Base-by-base conservation (phyloP, 768 basidiomycete species). In the Termitomyces sp. region DNA sequence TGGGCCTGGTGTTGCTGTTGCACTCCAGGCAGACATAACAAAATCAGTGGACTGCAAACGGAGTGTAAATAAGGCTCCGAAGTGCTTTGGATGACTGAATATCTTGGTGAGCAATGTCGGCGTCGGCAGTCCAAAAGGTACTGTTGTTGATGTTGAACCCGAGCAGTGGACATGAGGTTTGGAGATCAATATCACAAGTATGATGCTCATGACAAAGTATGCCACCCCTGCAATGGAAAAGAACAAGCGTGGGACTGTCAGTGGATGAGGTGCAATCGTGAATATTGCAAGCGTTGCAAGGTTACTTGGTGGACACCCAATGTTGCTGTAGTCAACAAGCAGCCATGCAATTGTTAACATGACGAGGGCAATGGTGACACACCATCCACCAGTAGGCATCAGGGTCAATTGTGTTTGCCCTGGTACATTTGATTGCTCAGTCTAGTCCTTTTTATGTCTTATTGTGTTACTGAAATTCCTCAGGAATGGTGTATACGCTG, bases 101-200 rank as follows among this genome's bases (percentile, higher is more conserved):
- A 76, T 79, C 37, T 66, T 79, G 42, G 68, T 78, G 10, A 79
- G 77, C 54, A 77, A 73, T 49, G 77, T 79, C 13, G 76, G 77
- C 7, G 68, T 79, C 13, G 70, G 67, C 16, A 76, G 77, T 1
- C 74, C 75, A 0, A 62, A 53, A 14, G 76, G 76, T 9, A 74
- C 74, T 0, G 74, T 74, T 14, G 71, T 77, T 2, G 73, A 76
- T 40, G 72, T 79, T 24, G 72, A 74, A 47, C 68, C 67, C 1
- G 63, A 55, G 53, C 63, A 71, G 46, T 75, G 77, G 72, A 72
- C 71, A 18, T 68, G 62, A 44, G 75, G 72, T 2, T 52, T 76
- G 42, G 74, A 75, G 48, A 64, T 74, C 8, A 76, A 76, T 58
- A 73, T 79, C 16, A 74, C 74, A 10, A 74, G 73, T 33, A 77